Evolutionary conservation across 1,139 yeast species (phyloP), one percentile per base, ranked within the genome.

Genomic region (Magnusiomyces fungicola): DNA sequence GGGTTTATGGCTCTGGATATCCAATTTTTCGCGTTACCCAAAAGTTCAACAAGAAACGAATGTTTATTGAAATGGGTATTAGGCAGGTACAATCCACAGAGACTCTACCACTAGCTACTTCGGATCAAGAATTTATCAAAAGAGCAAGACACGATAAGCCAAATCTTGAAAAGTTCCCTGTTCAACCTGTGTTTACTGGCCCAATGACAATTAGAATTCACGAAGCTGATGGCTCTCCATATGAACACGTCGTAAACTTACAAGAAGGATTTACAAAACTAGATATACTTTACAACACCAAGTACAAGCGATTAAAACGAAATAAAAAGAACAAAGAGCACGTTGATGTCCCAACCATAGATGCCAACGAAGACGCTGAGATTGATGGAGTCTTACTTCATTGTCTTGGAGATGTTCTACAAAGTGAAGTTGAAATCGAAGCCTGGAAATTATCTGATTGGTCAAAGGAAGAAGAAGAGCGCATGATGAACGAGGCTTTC

Each of bases 151-250:
- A 55, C 32, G 57, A 58, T 30, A 45, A 62, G 25, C 50, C 65
- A 55, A 56, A 66, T 59, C 44, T 55, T 54, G 58, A 57, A 50
- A 53, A 58, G 6, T 41, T 45, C 23, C 43, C 49, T 3, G 51
- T 48, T 14, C 49, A 60, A 46, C 70, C 76, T 2, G 75, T 80
- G 1, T 87, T 87, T 58, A 76, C 85, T 10, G 99, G 99, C 0
- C 97, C 98, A 0, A 88, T 94, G 86, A 94, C 98, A 0, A 86
- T 94, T 39, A 74, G 98, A 61, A 90, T 94, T 41, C 98, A 94
- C 63, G 99, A 94, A 64, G 95, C 97, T 0, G 98, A 94, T 66
- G 98, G 98, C n/a, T 88, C 97, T 0, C 98, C 99, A 0, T 92
- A 94, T 61, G 99, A 94, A 62, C 99, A 94, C 64, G 92, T 94